Base-by-base conservation (phyloP, 805 yeast species). In the Metschnikowia picachoensis region DNA sequence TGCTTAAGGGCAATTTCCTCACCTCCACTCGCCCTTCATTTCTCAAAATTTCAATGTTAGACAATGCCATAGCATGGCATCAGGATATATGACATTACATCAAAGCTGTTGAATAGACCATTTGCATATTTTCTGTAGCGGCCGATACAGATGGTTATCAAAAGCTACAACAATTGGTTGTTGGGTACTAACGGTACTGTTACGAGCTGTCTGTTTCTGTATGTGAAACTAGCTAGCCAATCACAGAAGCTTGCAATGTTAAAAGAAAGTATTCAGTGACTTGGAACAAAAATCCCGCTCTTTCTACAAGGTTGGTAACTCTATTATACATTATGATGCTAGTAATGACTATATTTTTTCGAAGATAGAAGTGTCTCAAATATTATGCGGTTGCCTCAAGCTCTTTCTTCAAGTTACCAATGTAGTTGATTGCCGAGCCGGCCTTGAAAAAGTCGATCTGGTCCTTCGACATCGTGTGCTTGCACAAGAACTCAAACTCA, bases 391-490 rank as follows among this genome's bases (percentile, higher is more conserved):
- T 11, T 14, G 48, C 44, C 46, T 49, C 51, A 37, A 48, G 54
- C 4, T 47, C 52, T 43, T 56, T 58, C 57, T 56, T 64, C 64
- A 70, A 66, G 57, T 80, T 76, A 56, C 95, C 92, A 63, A 94
- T 94, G 70, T 80, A 81, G 69, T 94, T 94, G 62, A 94, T 90
- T 30, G 99, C 99, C 45, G 96, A 87, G 44, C 99, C 99, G 33
- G 97, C 97, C 67, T 83, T 90, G 81, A 94, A 94, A 72, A 92
- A 94, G 53, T 87, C 95, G 44, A 94, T 76, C 75, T 94, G 99
- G 68, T 94, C 99, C 65, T 80, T 81, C 16, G 97, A 90, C 98
- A 94, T 91, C 40, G 98, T 92, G 69, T 94, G 99, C 68, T 83
- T 90, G 59, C 94, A 80, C 55, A 79, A 75, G 53, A 94, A 82